phyloP scores from a whole-genome alignment of 2,329 filamentous ascomycete species.

The Botryotinia calthae region DNA sequence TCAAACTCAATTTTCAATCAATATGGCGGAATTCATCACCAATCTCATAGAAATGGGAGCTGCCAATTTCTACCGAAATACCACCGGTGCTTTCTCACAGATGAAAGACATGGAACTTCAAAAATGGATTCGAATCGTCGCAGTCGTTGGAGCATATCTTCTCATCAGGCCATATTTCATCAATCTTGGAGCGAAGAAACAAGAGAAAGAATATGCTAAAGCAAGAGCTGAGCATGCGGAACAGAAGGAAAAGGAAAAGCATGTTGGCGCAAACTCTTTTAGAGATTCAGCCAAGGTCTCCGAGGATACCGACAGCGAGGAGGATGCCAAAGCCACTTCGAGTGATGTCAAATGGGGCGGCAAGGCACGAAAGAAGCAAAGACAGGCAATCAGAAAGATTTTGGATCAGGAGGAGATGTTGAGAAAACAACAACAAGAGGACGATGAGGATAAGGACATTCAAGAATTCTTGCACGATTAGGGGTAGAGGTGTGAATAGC shows the following conservation, averaged over 20 bases:
- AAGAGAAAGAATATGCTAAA: constrained; percentile 62
- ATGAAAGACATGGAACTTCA: constrained; percentile 45
- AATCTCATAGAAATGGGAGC: constrained; percentile 23
- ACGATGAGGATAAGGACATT: constrained; percentile 73
- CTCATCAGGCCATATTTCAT: constrained; percentile 73
- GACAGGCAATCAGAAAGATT: constrained; percentile 63
- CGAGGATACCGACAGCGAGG: constrained; percentile 52
- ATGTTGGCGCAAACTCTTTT: constrained; percentile 60
- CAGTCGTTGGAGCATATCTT: constrained; percentile 70
- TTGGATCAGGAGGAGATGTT: constrained; percentile 58
- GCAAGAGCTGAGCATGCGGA: constrained; percentile 40
- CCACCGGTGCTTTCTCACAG: constrained; percentile 42
- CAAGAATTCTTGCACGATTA: constrained; percentile 65
- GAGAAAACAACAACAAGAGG: constrained; percentile 56
- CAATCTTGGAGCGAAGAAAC: constrained; percentile 60
- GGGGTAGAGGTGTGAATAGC: background rate
- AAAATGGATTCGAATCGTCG: constrained; percentile 65
- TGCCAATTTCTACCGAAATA: constrained; percentile 27
- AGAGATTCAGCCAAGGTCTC: constrained; percentile 51
- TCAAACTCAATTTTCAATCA: background rate
- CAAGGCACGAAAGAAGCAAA: constrained; percentile 67
- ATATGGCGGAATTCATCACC: constrained; percentile 16
- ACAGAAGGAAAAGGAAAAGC: constrained; percentile 36
- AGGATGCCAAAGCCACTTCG: constrained; percentile 41
- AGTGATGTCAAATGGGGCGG: constrained; percentile 58